phyloP scores from a whole-genome alignment of 805 yeast genomes.

The Starmera caribaea region DNA sequence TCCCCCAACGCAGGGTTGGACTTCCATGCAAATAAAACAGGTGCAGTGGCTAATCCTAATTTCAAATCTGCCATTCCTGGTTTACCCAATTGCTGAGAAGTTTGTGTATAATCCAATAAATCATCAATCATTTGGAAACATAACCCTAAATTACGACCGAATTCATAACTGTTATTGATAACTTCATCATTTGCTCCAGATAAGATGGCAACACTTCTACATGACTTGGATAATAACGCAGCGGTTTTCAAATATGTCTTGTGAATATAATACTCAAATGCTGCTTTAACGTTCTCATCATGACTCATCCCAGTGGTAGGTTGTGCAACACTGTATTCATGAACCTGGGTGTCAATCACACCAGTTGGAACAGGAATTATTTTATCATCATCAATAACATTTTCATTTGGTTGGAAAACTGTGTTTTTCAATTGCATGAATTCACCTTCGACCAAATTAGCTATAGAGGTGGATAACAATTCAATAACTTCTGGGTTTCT shows the following conservation, averaged over 20 bases:
- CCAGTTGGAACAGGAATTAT: conserved; percentile 51
- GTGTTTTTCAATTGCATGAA: conserved; percentile 97
- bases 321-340: conserved; percentile 23
- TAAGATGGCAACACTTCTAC: conserved; percentile 86
- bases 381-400: conserved; percentile 37
- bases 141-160: conserved; percentile 87
- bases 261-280: conserved; percentile 90
- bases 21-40: conserved; percentile 91
- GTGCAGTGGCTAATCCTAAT: conserved; percentile 94
- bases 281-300: conserved; percentile 63
- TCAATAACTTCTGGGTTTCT: conserved; percentile 97
- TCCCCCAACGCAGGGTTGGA: conserved; percentile 78
- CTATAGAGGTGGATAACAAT: conserved; percentile 89
- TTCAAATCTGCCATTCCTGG: conserved; percentile 94
- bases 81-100: conserved; percentile 78
- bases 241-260: conserved; percentile 96
- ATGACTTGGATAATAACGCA: conserved; percentile 84
- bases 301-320: conserved; percentile 35
- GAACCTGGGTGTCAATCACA: conserved; percentile 43
- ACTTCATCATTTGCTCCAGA: conserved; percentile 71
- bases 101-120: conserved; percentile 88
- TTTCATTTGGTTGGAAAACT: conserved; percentile 45
- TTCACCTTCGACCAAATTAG: conserved; percentile 96
- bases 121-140: conserved; percentile 97
- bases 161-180: conserved; percentile 82